Evolutionary conservation across 331 rosid genomes (phyloP), one percentile per base, ranked within the genome.

Genomic region (Quercus tomentella): DNA sequence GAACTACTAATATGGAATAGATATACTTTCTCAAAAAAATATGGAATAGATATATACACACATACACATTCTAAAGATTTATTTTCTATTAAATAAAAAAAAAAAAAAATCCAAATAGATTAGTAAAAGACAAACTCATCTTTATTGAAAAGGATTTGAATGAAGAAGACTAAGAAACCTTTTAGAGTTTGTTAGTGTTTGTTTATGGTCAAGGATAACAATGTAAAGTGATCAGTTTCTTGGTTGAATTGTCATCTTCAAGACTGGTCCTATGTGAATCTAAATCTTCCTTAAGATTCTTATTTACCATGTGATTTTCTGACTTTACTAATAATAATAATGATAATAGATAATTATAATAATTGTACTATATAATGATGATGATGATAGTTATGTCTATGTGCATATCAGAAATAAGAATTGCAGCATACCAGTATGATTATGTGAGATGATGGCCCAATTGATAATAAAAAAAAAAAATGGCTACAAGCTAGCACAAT

Each of bases 201-300:
- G 63, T 57, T 25, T 49, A 68, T 75, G 18, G 18, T 23, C 11
- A 15, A 65, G 56, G 51, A 75, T 55, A 79, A 12, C 26, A 63
- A 75, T 65, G 31, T 22, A 74, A 78, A 77, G 22, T n/a, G 67
- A 56, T 30, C 16, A 43, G 61, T 30, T 51, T 70, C 76, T 79
- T 75, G 41, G 82, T 82, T 81, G 70, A 61, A 75, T 70, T 75
- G 84, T 80, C 82, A 71, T 67, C 75, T 54, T 71, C 76, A 69
- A 69, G 49, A 51, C 78, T 75, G 72, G 70, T 76, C 86, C 77
- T 68, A 31, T 54, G 62, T 45, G 77, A 84, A 72, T 77, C 82
- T 11, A 72, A 84, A 72, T 76, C 76, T 84, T 83, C 72, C 25
- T 22, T 74, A 73, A 20, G 52, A 78, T 74, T 75, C 25, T 57